Conservation (phyloP, 495 filamentous ascomycete species). For the Penicillium salamii region DNA sequence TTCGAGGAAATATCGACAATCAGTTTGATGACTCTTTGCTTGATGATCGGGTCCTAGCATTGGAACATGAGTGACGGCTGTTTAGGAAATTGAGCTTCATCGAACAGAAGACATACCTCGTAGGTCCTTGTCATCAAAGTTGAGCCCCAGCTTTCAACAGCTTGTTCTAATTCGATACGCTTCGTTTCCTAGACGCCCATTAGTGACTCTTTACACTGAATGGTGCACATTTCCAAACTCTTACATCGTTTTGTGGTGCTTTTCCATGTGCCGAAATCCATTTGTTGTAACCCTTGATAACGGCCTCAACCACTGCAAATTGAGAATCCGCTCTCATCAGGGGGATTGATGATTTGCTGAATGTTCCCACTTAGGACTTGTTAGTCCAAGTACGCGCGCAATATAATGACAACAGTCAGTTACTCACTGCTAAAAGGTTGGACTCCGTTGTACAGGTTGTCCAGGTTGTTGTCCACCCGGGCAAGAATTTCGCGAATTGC, state of each 20-base stretch:
- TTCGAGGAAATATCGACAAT: conserved; percentile 81
- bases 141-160: conserved; percentile 79
- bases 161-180: conserved; percentile 57
- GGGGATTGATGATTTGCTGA: conserved; percentile 75
- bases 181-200: conserved; percentile 46
- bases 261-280: conserved; percentile 61
- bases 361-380: conserved; percentile 55
- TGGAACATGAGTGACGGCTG: not conserved
- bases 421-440: conserved; percentile 66
- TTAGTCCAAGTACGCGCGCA: conserved; percentile 25
- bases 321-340: conserved; percentile 83
- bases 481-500: conserved; percentile 81
- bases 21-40: conserved; percentile 78
- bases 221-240: conserved; percentile 1
- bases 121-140: conserved; percentile 70
- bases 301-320: conserved; percentile 86
- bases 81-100: not conserved
- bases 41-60: conserved; percentile 75
- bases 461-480: conserved; percentile 68
- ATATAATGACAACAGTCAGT: not conserved
- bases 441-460: conserved; percentile 69
- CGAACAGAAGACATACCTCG: conserved; percentile 60
- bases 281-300: conserved; percentile 81
- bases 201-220: conserved; percentile 6
- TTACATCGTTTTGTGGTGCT: conserved; percentile 55